Base-by-base conservation (phyloP, 2,329 filamentous ascomycete genomes). In the Exophiala spinifera region DNA sequence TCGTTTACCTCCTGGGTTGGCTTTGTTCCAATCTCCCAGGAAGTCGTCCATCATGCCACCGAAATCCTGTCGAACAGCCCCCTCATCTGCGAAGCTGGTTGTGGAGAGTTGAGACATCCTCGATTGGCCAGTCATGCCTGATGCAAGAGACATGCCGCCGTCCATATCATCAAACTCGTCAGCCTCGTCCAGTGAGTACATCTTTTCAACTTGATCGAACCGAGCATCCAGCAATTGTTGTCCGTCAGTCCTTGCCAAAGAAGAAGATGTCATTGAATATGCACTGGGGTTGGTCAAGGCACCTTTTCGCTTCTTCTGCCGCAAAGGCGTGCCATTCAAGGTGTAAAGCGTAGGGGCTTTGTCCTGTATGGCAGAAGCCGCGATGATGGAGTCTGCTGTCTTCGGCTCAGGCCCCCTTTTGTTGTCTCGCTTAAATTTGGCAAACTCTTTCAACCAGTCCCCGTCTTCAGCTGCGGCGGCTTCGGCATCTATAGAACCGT, bases 21-120 rank as follows among this genome's bases (percentile, higher is more conserved):
- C 72, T 61, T 72, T 72, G 42, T 74, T 71, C 74, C 74, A 76
- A 31, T 78, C 84, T 7, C 85, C 88, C 21, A 97, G 74, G 73
- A 99, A 99, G 53, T 96, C 91, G 67, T 97, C 92, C 78, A 99
- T 84, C 68, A 97, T 90, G 57, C 78, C 82, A 68, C 96, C 86
- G 71, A 99, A 96, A 68, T 96, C 91, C 36, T 79, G 76, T 43
- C 90, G 79, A 34, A 89, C 75, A 8, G 86, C 81, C 0, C 86
- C 66, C n/a, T 67, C 66, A 19, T 66, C 63, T 34, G 66, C 69
- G 48, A 73, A 69, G 49, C 73, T 64, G 37, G 75, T 66, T 52
- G 87, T 67, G 73, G 80, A 74, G 1, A 89, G 84, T 59, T 82
- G 86, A 1, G 86, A 89, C 50, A 80, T 78, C 3, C 79, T 79